Evolutionary conservation across 2,329 filamentous ascomycete species (phyloP).

Genomic region (Diaporthe citriasiana): DNA sequence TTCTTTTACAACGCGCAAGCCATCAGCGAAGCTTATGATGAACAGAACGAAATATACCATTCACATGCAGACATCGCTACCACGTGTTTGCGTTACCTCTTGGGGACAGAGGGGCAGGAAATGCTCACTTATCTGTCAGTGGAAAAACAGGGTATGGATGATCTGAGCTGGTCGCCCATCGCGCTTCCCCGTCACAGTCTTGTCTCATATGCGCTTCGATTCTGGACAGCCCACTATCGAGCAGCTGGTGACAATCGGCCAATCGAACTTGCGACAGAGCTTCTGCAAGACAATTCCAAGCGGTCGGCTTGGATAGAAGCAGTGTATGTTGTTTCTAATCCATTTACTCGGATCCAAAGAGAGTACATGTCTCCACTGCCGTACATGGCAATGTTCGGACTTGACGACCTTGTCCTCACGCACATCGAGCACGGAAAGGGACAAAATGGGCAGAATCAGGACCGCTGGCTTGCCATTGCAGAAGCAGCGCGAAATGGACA

Average conservation of each 20-base stretch:
- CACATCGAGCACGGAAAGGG: neutral
- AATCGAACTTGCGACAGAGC: neutral
- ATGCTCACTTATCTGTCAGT: neutral
- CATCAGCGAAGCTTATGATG: rapidly evolving
- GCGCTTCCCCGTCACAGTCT: neutral
- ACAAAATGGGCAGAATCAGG: no score
- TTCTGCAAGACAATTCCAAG: neutral
- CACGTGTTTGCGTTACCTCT: neutral
- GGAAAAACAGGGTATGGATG: neutral
- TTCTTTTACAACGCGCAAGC: neutral
- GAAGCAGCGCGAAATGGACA: slow-evolving; percentile 15
- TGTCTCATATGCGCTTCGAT: neutral
- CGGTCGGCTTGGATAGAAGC: neutral
- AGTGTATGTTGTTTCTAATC: neutral
- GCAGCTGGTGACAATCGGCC: slow-evolving; percentile 1
- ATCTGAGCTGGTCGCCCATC: neutral
- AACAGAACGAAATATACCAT: neutral
- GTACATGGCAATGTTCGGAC: slow-evolving; percentile 23
- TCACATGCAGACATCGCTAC: neutral
- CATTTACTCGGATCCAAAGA: slow-evolving; percentile 3
- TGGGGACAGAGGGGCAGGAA: neutral
- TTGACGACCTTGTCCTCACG: neutral
- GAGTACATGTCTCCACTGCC: neutral
- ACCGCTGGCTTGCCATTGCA: neutral
- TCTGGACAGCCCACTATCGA: slow-evolving; percentile 12